These are phyloP conservation scores for Otatea glauca DNA, from an alignment of 176 grass and related monocot species.

Conservation along the genomic window DNA sequence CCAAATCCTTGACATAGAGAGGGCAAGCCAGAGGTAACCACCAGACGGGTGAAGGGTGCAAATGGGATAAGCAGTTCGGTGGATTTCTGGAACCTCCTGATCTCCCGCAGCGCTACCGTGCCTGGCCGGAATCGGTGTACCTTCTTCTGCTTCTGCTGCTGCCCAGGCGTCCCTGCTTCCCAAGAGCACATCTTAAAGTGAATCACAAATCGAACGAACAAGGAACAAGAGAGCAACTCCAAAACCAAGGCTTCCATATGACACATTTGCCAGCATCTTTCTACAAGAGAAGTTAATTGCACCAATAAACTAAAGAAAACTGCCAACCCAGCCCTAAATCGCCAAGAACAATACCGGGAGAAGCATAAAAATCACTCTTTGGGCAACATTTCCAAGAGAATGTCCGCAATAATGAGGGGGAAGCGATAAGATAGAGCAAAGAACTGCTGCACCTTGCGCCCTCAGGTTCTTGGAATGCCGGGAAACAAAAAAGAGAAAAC, in stretches of 20 bases:
- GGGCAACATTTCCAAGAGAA: not conserved
- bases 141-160: constrained; percentile 10
- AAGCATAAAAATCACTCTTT: too few relatives aligned
- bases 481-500: not conserved
- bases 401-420: not conserved
- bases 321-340: not conserved
- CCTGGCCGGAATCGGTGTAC: constrained; percentile 41
- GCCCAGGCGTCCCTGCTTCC: constrained; percentile 7
- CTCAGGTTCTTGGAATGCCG: not conserved
- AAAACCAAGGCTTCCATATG: not conserved
- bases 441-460: not conserved
- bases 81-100: constrained; percentile 70
- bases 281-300: not conserved
- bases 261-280: too few relatives aligned
- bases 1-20: not conserved
- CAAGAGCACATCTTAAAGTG: constrained; percentile 21
- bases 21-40: not conserved
- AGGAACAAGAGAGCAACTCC: not conserved
- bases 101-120: constrained; percentile 70
- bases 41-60: constrained; percentile 58
- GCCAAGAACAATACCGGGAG: not conserved
- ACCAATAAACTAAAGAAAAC: not conserved
- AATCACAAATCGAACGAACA: not conserved
- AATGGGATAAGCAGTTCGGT: constrained; percentile 53
- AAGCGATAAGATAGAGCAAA: not conserved